A percentile compares a stretch with the other conserved stretches of the same genome.
phyloP scores from a whole-genome alignment of 495 filamentous ascomycete species.

The Lophium mytilinum region DNA sequence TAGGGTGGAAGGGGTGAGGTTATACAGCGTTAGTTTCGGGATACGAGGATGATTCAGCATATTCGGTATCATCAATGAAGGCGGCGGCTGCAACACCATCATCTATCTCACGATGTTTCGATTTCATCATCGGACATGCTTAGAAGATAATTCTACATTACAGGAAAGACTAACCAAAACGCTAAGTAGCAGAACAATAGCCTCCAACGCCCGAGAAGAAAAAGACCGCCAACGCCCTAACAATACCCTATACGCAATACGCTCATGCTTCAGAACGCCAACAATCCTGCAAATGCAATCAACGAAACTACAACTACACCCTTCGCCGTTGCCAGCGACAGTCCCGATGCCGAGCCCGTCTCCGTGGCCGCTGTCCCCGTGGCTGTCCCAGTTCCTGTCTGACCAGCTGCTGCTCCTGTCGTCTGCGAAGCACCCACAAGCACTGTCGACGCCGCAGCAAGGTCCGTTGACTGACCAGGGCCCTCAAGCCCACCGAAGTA shows the following conservation, averaged over 20 bases:
- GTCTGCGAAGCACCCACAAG: background rate
- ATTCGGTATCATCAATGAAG: too few species aligned
- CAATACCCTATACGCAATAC: background rate
- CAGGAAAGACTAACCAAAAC: background rate
- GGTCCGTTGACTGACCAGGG: background rate
- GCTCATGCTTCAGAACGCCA: background rate
- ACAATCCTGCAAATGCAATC: constrained; percentile 9
- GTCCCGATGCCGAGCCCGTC: constrained; percentile 7
- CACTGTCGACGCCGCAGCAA: constrained; percentile 5
- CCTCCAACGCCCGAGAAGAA: background rate
- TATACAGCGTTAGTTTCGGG: too few species aligned
- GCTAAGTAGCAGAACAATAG: background rate
- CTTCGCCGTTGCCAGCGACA: background rate
- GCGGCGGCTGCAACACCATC: too few species aligned
- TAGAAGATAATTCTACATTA: too few species aligned
- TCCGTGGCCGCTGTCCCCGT: background rate
- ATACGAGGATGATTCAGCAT: too few species aligned
- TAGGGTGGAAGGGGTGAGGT: too few species aligned
- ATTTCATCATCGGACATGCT: too few species aligned
- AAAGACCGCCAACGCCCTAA: background rate
- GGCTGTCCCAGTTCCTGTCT: background rate
- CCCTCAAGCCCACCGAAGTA: background rate
- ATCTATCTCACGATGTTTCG: too few species aligned
- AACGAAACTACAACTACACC: constrained; percentile 1
- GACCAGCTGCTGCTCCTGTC: background rate